Base-by-base conservation (phyloP, 2,329 filamentous ascomycete genomes). In the Keithomyces neogunnii region DNA sequence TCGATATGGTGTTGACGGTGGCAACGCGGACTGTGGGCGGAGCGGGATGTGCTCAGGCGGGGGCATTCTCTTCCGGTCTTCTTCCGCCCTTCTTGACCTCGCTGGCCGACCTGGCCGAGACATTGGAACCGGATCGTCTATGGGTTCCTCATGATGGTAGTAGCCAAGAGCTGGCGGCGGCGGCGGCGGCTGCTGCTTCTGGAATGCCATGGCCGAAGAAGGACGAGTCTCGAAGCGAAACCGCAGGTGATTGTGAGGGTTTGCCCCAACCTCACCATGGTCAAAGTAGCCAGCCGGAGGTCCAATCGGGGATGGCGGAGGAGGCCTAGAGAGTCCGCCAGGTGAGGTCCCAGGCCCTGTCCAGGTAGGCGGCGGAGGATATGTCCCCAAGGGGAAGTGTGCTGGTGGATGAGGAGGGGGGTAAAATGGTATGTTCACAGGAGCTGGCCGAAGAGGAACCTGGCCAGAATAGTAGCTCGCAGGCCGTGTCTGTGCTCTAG, bases 11-110 rank as follows among this genome's bases (percentile, higher is more conserved):
- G 60, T 57, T 5, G 59, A 53, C 30, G 58, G 57, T 9, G 64
- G 64, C 45, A 65, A 44, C 5, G 66, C 62, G 13, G 67, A 66
- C 55, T 67, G 64, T 1, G 66, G 72, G 11, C 73, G 63, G 47
- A 49, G 48, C 26, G 66, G 66, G 39, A 66, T 57, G 30, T 53
- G 60, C 2, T 61, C 61, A 3, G 75, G 75, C 9, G 76, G 76
- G 28, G 77, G 76, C 75, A 78, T 77, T 32, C 68, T 66, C 47
- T 59, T 64, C 33, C 72, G 68, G 48, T 76, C 74, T 1, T 77
- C 72, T 0, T 73, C 69, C 6, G 66, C 60, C 50, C 69, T 73
- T 59, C 64, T 71, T 10, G 65, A 65, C 35, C 67, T 60, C 1
- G 76, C 78, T n/a, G 69, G 56, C 28, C 73, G 72, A 30, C 75